Percentiles rank a stretch among this genome's conserved stretches.
These are phyloP conservation scores for Botryotinia calthae DNA, from an alignment of 2,329 filamentous ascomycete genomes.

Conservation along the genomic window DNA sequence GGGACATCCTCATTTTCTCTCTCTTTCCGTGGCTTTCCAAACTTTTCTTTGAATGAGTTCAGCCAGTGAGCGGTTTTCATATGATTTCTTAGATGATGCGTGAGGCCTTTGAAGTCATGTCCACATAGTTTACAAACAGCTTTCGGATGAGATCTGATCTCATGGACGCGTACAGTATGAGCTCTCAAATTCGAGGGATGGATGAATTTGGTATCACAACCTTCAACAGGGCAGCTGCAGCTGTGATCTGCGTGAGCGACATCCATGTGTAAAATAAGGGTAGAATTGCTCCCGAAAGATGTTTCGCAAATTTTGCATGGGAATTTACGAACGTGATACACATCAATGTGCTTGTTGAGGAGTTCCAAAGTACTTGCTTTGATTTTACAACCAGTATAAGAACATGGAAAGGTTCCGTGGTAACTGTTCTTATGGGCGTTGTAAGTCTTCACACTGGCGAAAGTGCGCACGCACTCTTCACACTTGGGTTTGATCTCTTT, in stretches of 20 bases:
- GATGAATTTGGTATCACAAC: background rate
- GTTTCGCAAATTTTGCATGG: background rate
- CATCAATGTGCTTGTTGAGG: background rate
- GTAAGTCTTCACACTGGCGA: accelerated
- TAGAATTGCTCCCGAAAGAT: accelerated
- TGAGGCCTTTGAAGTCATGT: background rate
- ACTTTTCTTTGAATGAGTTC: background rate
- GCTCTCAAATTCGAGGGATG: accelerated
- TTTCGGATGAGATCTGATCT: background rate
- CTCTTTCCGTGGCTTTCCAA: background rate
- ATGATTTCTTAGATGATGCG: accelerated
- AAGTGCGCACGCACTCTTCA: background rate
- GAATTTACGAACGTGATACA: background rate
- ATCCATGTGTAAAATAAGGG: background rate
- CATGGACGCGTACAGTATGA: accelerated
- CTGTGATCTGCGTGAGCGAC: background rate
- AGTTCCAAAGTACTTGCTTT: background rate
- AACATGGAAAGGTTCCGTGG: background rate
- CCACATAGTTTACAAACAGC: background rate
- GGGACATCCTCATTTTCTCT: background rate
- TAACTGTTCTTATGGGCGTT: accelerated
- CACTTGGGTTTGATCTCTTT: background rate
- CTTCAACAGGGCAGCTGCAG: background rate
- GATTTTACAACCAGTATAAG: background rate
- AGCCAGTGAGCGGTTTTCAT: background rate